Evolutionary conservation across 2,329 filamentous ascomycete genomes (phyloP).

Genomic region (Xylaria sp.): DNA sequence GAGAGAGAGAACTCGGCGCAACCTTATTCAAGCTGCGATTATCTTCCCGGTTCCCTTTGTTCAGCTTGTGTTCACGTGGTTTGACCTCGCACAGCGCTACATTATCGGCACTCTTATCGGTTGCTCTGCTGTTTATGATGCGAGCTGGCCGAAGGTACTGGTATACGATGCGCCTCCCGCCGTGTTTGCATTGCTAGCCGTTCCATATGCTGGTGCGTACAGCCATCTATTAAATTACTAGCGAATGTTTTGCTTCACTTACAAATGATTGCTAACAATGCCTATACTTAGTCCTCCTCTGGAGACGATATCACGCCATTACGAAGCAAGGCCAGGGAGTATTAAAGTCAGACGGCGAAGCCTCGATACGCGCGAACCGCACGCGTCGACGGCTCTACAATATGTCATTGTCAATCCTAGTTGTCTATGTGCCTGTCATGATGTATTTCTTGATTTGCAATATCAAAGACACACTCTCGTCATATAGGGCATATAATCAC

Average conservation of each 20-base stretch:
- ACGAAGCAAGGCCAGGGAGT: slow-evolving; percentile 54
- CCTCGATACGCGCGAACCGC: slow-evolving; percentile 56
- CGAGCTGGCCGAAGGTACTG: slow-evolving; percentile 59
- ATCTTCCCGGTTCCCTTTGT: slow-evolving; percentile 64
- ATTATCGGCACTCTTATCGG: slow-evolving; percentile 61
- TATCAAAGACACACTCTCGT: slow-evolving; percentile 46
- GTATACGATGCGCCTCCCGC: slow-evolving; percentile 60
- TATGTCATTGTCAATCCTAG: slow-evolving; percentile 63
- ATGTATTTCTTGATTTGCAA: slow-evolving; percentile 55
- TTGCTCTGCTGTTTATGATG: slow-evolving; percentile 57
- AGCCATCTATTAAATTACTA: background rate
- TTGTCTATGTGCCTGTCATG: slow-evolving; percentile 62
- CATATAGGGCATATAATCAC: slow-evolving; percentile 54
- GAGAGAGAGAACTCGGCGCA: slow-evolving; percentile 55
- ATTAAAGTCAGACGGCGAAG: slow-evolving; percentile 54
- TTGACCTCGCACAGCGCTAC: slow-evolving; percentile 60
- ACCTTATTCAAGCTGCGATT: slow-evolving; percentile 60
- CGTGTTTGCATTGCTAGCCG: slow-evolving; percentile 55
- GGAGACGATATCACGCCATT: slow-evolving; percentile 59
- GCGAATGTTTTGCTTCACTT: background rate
- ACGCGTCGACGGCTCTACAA: slow-evolving; percentile 64
- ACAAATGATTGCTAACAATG: slow-evolving; percentile 10
- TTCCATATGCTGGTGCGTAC: slow-evolving; percentile 61
- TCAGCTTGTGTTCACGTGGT: slow-evolving; percentile 60
- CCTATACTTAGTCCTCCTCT: slow-evolving; percentile 53